Evolutionary conservation across 2,329 filamentous ascomycete species (phyloP), one percentile per base, ranked within the genome.

Genomic region (Talaromyces sp.): DNA sequence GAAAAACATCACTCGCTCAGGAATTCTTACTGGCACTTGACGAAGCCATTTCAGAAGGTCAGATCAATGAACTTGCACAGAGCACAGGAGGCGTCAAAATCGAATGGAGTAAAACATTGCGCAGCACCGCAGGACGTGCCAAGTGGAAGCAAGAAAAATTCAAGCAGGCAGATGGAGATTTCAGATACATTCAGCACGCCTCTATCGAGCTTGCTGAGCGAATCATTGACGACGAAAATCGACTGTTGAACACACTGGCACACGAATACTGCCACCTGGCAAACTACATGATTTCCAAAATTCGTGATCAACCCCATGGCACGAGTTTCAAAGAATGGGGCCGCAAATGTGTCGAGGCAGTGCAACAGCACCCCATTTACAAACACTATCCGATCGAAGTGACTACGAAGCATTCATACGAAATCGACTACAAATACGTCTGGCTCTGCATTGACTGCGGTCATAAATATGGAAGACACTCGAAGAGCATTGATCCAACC

Each of bases 201-300:
- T 87, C 83, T 16, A 97, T 98, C 72, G 93, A 98, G 74, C 86
- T 98, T 2, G 92, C 93, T 0, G 88, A 91, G 63, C 96, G 96
- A 75, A 89, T 97, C 56, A 93, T 98, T 67, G 88, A 92, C 73
- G 85, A 89, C 72, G 87, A 91, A 69, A 78, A 90, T 65, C 87
- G 92, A 3, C 84, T 98, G 1, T 84, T 95, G 68, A 97, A 97
- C 76, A 93, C 95, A 0, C 80, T 98, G n/a, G 92, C 94, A 0
- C 95, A 99, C 75, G 95, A 99, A 72, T 98, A 95, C 80, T 98
- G 95, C 76, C 95, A 99, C 74, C 81, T 98, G 1, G 89, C 92
- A 50, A 96, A 93, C 72, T 97, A 94, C 76, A 96, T 98, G 87
- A 82, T 98, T 68, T 89, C 85, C 58, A 87, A 88, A 41, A 81